Evolutionary conservation across 805 yeast species (phyloP).

Genomic region (Ogataea haglerorum): DNA sequence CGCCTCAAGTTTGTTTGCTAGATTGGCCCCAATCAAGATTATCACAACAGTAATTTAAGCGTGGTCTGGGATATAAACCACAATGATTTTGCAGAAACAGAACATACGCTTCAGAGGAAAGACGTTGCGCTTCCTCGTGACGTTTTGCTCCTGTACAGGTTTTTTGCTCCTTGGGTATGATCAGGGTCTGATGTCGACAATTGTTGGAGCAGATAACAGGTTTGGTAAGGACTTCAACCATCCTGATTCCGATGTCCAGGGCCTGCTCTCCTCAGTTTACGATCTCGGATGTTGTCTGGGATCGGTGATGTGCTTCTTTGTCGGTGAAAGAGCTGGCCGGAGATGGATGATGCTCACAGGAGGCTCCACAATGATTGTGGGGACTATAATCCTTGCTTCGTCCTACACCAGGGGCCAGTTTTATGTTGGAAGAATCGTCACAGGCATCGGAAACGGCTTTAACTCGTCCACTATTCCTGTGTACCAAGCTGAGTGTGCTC

Average conservation of each 20-base stretch:
- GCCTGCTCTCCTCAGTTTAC: constrained; percentile 39
- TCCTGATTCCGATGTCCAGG: constrained; percentile 14
- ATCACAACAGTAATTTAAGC: not conserved
- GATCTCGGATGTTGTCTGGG: constrained; percentile 35
- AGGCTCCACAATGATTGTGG: constrained; percentile 30
- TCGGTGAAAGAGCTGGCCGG: constrained; percentile 38
- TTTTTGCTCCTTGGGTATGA: constrained; percentile 34
- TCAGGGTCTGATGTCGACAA: constrained; percentile 44
- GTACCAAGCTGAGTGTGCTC: constrained; percentile 44
- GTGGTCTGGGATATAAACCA: not conserved
- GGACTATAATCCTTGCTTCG: constrained; percentile 31
- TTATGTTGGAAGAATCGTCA: constrained; percentile 40
- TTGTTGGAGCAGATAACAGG: constrained; percentile 30
- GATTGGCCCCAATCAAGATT: not conserved
- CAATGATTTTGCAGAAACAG: constrained; percentile 7
- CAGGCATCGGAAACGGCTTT: constrained; percentile 45
- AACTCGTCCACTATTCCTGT: constrained; percentile 45
- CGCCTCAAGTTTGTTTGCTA: not conserved
- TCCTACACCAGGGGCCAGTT: constrained; percentile 42
- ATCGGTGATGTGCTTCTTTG: constrained; percentile 14
- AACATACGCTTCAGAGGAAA: constrained; percentile 6
- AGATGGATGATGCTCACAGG: constrained; percentile 37
- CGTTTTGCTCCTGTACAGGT: constrained; percentile 9
- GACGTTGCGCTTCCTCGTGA: constrained; percentile 5
- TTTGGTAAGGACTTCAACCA: constrained; percentile 18